These are phyloP conservation scores for Ambrosiella xylebori DNA, from an alignment of 2,329 filamentous ascomycete species.

Conservation along the genomic window DNA sequence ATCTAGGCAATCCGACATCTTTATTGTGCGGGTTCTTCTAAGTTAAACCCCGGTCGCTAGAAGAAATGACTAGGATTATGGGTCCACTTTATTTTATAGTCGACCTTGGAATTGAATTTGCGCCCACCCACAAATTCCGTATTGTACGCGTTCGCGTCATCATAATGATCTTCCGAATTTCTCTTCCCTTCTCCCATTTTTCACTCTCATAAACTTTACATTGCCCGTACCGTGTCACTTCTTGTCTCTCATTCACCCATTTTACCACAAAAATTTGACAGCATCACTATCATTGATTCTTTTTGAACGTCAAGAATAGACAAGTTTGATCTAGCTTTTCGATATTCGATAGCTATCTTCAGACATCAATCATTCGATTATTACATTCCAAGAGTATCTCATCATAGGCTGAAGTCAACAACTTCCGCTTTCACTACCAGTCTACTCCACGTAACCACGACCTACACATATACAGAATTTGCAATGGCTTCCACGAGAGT, in stretches of 20 bases:
- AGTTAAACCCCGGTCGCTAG: not conserved
- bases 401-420: too few relatives aligned
- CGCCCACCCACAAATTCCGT: conserved; percentile 6
- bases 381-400: not conserved
- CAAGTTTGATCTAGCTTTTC: not conserved
- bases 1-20: not conserved
- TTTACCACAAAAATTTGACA: not conserved
- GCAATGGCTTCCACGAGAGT: conserved; percentile 11
- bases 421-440: too few relatives aligned
- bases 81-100: conserved; percentile 8
- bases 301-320: not conserved
- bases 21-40: not conserved
- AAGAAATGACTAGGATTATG: not conserved
- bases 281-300: not conserved
- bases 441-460: not conserved
- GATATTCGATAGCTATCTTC: not conserved
- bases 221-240: not conserved
- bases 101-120: conserved; percentile 4
- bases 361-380: not conserved
- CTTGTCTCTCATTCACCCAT: not conserved
- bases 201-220: not conserved
- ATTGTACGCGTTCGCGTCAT: conserved; percentile 10
- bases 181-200: not conserved
- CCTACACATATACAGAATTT: not conserved
- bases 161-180: not conserved